These are phyloP conservation scores for Schizopora paradoxa DNA, from an alignment of 1,284 basidiomycete species.

Conservation along the genomic window DNA sequence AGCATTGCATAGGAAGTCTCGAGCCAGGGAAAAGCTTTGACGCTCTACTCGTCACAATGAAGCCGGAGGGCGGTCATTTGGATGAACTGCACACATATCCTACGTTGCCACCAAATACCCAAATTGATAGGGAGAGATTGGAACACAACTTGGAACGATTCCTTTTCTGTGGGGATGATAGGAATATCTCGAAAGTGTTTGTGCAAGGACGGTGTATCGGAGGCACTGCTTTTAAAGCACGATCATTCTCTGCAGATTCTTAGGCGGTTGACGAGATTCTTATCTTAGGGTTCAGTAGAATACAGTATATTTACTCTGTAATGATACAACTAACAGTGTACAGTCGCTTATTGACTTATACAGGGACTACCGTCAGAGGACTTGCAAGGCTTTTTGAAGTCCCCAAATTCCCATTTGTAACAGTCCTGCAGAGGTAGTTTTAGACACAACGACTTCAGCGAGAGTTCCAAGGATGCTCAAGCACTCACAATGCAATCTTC, in stretches of 20 bases:
- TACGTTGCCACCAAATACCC: slow-evolving; percentile 10
- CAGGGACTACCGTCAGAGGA: too few relatives aligned
- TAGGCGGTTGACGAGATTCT: too few relatives aligned
- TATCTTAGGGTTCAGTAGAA: neutral
- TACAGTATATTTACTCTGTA: neutral
- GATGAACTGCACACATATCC: slow-evolving; percentile 21
- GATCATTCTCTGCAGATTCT: neutral
- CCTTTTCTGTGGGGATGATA: slow-evolving; percentile 82
- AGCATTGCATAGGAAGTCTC: slow-evolving; percentile 74
- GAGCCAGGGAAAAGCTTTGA: slow-evolving; percentile 85
- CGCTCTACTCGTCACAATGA: slow-evolving; percentile 66
- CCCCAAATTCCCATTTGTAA: slow-evolving; percentile 38
- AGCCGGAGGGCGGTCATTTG: slow-evolving; percentile 49
- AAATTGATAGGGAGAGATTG: slow-evolving; percentile 30
- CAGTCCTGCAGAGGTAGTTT: slow-evolving; percentile 30
- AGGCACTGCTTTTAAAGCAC: slow-evolving; percentile 34
- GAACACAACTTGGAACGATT: slow-evolving; percentile 63
- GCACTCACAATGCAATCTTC: slow-evolving; percentile 36
- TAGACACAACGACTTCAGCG: neutral
- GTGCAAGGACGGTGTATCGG: slow-evolving; percentile 80
- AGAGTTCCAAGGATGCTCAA: neutral
- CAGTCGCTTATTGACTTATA: neutral
- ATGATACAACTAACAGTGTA: neutral
- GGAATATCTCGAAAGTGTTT: slow-evolving; percentile 82
- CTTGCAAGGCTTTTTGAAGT: slow-evolving; percentile 28